Base-by-base conservation (phyloP, 1,284 basidiomycete species). In the Tilletia indica region DNA sequence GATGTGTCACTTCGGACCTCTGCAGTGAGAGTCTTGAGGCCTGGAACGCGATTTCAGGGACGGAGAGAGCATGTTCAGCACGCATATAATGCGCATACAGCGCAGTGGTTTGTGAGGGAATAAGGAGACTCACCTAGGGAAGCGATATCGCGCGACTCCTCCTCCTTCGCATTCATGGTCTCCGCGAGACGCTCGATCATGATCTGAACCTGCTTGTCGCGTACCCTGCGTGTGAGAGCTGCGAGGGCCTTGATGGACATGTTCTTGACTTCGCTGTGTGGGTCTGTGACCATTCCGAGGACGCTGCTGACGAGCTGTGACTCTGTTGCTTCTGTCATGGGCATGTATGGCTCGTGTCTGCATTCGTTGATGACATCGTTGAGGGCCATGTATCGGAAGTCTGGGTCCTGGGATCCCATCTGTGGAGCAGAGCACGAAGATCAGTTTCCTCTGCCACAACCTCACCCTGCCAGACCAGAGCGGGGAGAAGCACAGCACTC, bases 181-280 rank as follows among this genome's bases (percentile, higher is more conserved):
- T 91, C 90, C 76, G 94, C 92, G 71, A 98, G 87, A 77, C 90
- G 91, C 85, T 95, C 92, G 51, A 97, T 91, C 58, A 94, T 92
- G 68, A 88, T 86, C 78, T 92, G 91, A 89, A 94, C 92, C 83
- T 94, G 91, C 39, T 87, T 83, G 82, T 93, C 91, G 74, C 91
- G 89, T 73, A 94, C 89, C 78, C 93, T 92, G 85, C 92, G 92
- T 86, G 95, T 91, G 78, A 96, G 87, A 76, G 91, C 90, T 38
- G 92, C 93, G 47, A 96, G 87, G 78, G 93, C 94, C 86, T 94
- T 93, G 16, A 97, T 95, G 1, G 94, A 93, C 82, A 94, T 92
- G 84, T 97, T 97, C 88, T 98, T 98, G 76, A 99, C 97, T 86
- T 99, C 96, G 16, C 93, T 93, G 80, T 97, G 97, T 85, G 91